These are phyloP conservation scores for Malus orientalis DNA, from an alignment of 306 rosid species.

Conservation along the genomic window DNA sequence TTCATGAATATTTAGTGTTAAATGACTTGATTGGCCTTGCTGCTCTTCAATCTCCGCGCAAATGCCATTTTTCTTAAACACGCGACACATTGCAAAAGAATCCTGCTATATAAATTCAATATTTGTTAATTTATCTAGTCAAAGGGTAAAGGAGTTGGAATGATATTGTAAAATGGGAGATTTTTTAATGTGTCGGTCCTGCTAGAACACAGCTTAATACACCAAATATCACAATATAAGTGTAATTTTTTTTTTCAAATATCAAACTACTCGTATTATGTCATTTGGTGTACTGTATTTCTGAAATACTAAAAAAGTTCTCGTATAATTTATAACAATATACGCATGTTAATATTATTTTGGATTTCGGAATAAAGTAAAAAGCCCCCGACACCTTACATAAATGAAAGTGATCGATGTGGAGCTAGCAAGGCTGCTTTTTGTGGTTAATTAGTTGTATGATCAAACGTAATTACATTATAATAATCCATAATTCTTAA, in stretches of 20 bases:
- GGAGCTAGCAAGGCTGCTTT: neutral
- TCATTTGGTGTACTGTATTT: too few species aligned
- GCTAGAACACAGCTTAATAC: too few species aligned
- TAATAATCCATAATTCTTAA: neutral
- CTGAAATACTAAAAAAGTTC: too few species aligned
- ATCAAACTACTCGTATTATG: too few species aligned
- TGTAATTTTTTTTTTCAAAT: too few species aligned
- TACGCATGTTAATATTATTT: neutral
- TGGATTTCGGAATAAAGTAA: slow-evolving; percentile 58
- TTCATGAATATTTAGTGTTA: slow-evolving; percentile 39
- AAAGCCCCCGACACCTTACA: slow-evolving; percentile 62
- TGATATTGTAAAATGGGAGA: neutral
- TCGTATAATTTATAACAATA: neutral
- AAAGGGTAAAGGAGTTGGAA: neutral
- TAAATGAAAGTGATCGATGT: slow-evolving; percentile 42
- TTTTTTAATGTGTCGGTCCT: too few species aligned
- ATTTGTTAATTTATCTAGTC: neutral
- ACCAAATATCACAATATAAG: too few species aligned
- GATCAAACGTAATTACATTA: neutral
- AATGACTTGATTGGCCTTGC: slow-evolving; percentile 59
- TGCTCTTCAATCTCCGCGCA: slow-evolving; percentile 71
- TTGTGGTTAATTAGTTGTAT: neutral
- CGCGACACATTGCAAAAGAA: slow-evolving; percentile 91
- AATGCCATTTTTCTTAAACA: slow-evolving; percentile 96
- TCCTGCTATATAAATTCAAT: slow-evolving; percentile 44